phyloP scores from a whole-genome alignment of 1,284 basidiomycete genomes.

The Prillingera fragicola region DNA sequence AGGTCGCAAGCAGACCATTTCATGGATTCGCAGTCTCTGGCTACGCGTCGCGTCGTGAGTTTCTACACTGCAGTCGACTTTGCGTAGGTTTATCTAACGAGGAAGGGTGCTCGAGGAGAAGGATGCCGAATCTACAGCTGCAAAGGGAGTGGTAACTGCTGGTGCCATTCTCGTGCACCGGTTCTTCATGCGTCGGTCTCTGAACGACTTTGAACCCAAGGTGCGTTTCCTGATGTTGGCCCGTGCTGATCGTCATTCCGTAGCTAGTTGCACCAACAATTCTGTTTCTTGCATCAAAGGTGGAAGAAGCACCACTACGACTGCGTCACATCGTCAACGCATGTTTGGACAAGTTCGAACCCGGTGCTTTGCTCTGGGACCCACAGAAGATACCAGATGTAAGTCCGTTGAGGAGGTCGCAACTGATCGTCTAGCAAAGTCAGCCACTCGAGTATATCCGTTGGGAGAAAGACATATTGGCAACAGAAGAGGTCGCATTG shows the following conservation, averaged over 20 bases:
- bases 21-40: constrained; percentile 11
- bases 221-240: constrained; percentile 19
- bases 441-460: constrained; percentile 63
- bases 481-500: constrained; percentile 74
- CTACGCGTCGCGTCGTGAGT: constrained; percentile 11
- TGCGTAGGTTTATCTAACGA: background rate
- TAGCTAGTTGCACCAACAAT: constrained; percentile 84
- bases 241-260: background rate
- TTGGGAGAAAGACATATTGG: constrained; percentile 66
- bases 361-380: constrained; percentile 20
- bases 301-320: constrained; percentile 39
- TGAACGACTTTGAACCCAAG: constrained; percentile 63
- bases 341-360: constrained; percentile 32
- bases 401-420: no score
- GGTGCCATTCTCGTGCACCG: constrained; percentile 87
- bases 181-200: constrained; percentile 88
- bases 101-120: constrained; percentile 5
- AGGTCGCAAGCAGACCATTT: constrained; percentile 25
- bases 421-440: background rate
- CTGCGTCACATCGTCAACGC: constrained; percentile 38
- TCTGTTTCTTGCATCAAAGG: constrained; percentile 86
- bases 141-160: constrained; percentile 56
- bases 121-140: constrained; percentile 14
- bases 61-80: no score
- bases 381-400: constrained; percentile 12